A percentile compares a stretch with the other conserved stretches of the same genome.
phyloP scores from a whole-genome alignment of 495 filamentous ascomycete species.

The Cladorrhinum samala region DNA sequence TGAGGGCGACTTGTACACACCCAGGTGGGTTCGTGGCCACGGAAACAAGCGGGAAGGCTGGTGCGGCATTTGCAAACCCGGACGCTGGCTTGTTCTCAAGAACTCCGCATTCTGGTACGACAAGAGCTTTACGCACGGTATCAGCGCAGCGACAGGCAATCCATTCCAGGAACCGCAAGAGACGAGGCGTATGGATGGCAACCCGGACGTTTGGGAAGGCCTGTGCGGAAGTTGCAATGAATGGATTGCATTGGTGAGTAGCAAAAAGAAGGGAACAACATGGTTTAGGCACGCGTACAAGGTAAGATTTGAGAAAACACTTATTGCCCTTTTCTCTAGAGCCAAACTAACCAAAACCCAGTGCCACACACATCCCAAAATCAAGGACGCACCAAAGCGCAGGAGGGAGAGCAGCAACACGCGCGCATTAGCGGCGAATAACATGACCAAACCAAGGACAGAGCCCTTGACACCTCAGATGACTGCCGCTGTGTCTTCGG shows the following conservation, averaged over 20 bases:
- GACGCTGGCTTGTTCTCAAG: slow-evolving; percentile 74
- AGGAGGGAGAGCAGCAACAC: slow-evolving; percentile 58
- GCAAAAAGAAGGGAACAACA: slow-evolving; percentile 80
- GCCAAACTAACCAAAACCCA: slow-evolving; percentile 25
- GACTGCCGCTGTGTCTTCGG: slow-evolving; percentile 31
- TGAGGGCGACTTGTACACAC: slow-evolving; percentile 71
- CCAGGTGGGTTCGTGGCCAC: slow-evolving; percentile 69
- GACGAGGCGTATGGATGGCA: slow-evolving; percentile 68
- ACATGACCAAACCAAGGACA: slow-evolving; percentile 33
- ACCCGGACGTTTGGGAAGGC: slow-evolving; percentile 75
- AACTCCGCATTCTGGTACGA: slow-evolving; percentile 86
- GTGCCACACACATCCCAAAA: slow-evolving; percentile 71
- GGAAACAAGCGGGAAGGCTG: slow-evolving; percentile 80
- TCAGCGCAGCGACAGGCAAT: slow-evolving; percentile 68
- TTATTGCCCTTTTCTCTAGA: too few species aligned
- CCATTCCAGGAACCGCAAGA: slow-evolving; percentile 67
- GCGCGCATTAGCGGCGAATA: slow-evolving; percentile 29
- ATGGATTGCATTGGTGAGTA: slow-evolving; percentile 73
- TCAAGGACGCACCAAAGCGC: slow-evolving; percentile 66
- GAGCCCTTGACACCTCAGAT: slow-evolving; percentile 39
- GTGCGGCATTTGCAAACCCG: slow-evolving; percentile 79
- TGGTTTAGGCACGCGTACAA: slow-evolving; percentile 84
- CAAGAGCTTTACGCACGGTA: slow-evolving; percentile 75
- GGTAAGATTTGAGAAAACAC: slow-evolving; percentile 38
- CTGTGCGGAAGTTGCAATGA: slow-evolving; percentile 70